Conservation (phyloP, 495 filamentous ascomycete species). For the Daldinia childiae region DNA sequence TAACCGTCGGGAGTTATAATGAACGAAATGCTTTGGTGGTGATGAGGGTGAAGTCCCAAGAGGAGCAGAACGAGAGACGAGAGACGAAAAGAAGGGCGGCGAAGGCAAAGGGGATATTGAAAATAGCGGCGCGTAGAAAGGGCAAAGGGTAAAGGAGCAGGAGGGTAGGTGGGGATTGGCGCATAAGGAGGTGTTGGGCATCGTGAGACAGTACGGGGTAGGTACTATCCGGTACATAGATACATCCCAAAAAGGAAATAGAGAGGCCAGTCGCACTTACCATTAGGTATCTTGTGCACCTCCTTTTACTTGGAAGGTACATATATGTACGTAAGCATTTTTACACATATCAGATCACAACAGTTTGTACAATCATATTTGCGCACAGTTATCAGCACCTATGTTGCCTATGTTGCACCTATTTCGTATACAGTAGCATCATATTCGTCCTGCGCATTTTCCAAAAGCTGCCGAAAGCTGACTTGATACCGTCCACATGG, state of each 20-base stretch:
- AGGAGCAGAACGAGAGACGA: constrained; percentile 22
- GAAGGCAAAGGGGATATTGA: constrained; percentile 22
- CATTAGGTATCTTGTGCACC: too few species aligned
- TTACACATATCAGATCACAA: not conserved
- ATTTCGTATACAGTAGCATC: not conserved
- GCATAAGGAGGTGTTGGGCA: constrained; percentile 38
- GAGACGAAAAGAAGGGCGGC: constrained; percentile 19
- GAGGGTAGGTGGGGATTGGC: constrained; percentile 40
- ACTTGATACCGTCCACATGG: not conserved
- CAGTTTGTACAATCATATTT: not conserved
- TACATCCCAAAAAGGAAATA: constrained; percentile 12
- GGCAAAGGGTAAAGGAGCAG: constrained; percentile 36
- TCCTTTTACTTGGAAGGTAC: not conserved
- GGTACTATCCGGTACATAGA: constrained; percentile 34
- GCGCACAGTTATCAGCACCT: not conserved
- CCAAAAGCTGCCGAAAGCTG: not conserved
- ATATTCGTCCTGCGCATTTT: not conserved
- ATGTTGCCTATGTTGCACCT: not conserved
- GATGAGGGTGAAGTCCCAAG: constrained; percentile 27
- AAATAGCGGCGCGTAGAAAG: constrained; percentile 30
- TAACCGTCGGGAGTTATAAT: constrained; percentile 24
- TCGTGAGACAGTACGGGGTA: constrained; percentile 44
- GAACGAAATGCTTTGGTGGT: constrained; percentile 39
- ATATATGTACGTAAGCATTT: not conserved
- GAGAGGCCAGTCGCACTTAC: not conserved